Conservation (phyloP, 2,329 filamentous ascomycete genomes). For the Monilinia vaccinii-corymbosi region DNA sequence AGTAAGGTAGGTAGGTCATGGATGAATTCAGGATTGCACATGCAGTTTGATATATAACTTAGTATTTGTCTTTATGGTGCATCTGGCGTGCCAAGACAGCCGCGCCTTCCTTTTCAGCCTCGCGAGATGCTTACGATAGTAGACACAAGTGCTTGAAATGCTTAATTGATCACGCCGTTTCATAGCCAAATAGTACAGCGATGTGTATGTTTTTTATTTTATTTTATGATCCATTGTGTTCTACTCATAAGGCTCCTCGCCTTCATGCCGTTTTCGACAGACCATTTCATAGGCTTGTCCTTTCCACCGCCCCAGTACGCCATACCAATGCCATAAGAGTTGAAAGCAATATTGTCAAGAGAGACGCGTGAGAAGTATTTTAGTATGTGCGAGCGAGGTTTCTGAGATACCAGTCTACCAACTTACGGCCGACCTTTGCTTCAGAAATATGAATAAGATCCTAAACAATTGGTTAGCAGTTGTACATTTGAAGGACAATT, state of each 20-base stretch:
- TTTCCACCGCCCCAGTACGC: slow-evolving; percentile 9
- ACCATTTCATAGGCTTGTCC: slow-evolving; percentile 1
- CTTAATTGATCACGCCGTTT: background rate
- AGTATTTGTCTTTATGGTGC: background rate
- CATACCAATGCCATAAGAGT: slow-evolving; percentile 26
- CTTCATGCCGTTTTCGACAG: slow-evolving; percentile 6
- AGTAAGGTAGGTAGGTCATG: background rate
- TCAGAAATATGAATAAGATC: slow-evolving; percentile 98
- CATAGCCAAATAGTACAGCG: background rate
- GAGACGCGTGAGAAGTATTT: slow-evolving; percentile 18
- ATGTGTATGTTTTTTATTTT: background rate
- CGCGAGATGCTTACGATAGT: background rate
- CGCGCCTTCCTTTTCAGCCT: slow-evolving; percentile 2
- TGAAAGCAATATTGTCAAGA: slow-evolving; percentile 18
- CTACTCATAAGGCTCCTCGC: slow-evolving; percentile 9
- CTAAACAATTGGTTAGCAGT: slow-evolving; percentile 35
- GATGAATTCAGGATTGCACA: background rate
- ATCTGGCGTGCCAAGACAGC: background rate
- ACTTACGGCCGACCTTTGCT: slow-evolving; percentile 92
- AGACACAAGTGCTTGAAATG: background rate
- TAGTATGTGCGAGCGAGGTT: slow-evolving; percentile 95
- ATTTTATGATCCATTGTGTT: slow-evolving; percentile 6
- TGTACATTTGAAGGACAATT: background rate
- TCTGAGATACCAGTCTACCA: slow-evolving; percentile 98
- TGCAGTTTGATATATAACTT: background rate